These are phyloP conservation scores for Auricularia cornea DNA, from an alignment of 768 basidiomycete genomes.

Conservation along the genomic window DNA sequence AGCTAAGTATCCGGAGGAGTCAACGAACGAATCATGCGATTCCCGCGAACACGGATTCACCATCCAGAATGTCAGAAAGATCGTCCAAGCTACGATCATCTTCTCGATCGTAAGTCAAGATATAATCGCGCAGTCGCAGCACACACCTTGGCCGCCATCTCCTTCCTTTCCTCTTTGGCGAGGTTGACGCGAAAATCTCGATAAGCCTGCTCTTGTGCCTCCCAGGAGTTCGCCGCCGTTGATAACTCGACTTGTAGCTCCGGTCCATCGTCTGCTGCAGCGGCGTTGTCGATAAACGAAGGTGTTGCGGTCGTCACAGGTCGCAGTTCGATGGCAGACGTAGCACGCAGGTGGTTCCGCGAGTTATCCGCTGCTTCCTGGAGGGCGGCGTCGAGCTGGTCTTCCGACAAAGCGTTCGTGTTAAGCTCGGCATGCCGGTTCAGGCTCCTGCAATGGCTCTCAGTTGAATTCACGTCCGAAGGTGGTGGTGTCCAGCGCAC, in stretches of 20 bases:
- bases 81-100: constrained; percentile 40
- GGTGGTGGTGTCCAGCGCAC: neutral
- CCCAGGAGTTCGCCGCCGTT: neutral
- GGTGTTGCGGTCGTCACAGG: constrained; percentile 18
- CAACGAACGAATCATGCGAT: neutral
- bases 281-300: neutral
- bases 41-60: constrained; percentile 27
- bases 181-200: constrained; percentile 14
- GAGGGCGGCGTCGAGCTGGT: constrained; percentile 52
- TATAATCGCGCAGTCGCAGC: neutral
- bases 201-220: constrained; percentile 11
- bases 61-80: constrained; percentile 76
- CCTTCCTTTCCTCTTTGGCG: constrained; percentile 31
- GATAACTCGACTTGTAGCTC: neutral
- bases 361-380: constrained; percentile 61
- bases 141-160: constrained; percentile 47
- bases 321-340: neutral
- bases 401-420: constrained; percentile 45
- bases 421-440: constrained; percentile 42
- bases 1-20: constrained; percentile 27
- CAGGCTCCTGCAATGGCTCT: neutral
- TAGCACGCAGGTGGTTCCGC: constrained; percentile 27
- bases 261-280: neutral
- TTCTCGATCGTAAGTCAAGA: constrained; percentile 11
- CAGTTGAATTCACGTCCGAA: neutral